phyloP scores from a whole-genome alignment of 2,329 filamentous ascomycete genomes.

The Arthrinium phaeospermum region DNA sequence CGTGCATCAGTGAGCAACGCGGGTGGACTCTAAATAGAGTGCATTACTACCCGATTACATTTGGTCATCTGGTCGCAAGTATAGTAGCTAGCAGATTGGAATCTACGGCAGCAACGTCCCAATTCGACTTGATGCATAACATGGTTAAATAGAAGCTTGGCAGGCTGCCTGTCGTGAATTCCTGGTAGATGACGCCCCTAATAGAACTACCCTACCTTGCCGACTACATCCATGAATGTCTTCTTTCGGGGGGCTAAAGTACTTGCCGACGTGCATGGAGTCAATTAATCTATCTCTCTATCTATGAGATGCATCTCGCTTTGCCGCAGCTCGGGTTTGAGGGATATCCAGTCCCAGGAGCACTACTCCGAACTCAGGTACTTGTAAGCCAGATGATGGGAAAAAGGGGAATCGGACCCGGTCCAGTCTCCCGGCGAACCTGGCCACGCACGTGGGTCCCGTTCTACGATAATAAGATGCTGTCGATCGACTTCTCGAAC shows the following conservation, averaged over 20 bases:
- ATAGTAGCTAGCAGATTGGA: background rate
- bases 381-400: background rate
- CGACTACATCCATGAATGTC: background rate
- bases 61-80: background rate
- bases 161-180: background rate
- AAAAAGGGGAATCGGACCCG: background rate
- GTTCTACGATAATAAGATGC: constrained; percentile 5
- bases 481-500: constrained; percentile 17
- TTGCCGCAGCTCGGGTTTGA: background rate
- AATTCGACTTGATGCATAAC: background rate
- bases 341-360: no score
- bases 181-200: background rate
- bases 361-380: no score
- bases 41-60: background rate
- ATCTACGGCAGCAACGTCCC: background rate
- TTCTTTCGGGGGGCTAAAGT: background rate
- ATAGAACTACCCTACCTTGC: background rate
- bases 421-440: background rate
- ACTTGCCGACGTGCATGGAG: background rate
- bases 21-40: background rate
- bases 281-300: background rate
- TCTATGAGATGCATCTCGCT: background rate
- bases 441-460: background rate
- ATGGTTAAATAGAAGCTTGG: constrained; percentile 9
- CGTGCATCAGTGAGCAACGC: background rate